Evolutionary conservation across 768 basidiomycete genomes (phyloP).

Genomic region (Suillus placidus): DNA sequence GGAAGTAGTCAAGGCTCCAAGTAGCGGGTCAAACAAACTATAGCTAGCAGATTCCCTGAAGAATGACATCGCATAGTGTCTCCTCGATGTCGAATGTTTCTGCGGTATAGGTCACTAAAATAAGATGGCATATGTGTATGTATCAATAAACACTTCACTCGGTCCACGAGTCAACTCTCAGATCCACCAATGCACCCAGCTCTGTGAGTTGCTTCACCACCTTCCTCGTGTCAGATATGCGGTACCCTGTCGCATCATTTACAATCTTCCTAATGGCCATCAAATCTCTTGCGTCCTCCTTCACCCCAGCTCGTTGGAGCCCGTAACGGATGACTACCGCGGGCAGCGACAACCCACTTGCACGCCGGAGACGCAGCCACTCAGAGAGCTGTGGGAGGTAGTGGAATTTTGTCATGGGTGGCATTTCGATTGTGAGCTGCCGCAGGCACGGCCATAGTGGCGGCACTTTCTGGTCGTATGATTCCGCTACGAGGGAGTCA

Average conservation of each 20-base stretch:
- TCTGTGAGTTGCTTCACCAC: neutral
- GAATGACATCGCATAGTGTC: neutral
- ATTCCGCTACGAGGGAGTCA: neutral
- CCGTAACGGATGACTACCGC: neutral
- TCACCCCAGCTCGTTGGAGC: neutral
- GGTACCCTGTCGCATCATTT: neutral
- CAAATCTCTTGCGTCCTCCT: conserved; percentile 1
- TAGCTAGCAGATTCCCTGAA: neutral
- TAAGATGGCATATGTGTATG: neutral
- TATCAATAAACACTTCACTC: neutral
- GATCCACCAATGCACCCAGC: neutral
- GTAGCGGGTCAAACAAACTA: too few species aligned
- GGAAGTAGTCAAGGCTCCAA: too few species aligned
- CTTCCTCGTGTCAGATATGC: neutral
- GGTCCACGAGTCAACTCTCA: neutral
- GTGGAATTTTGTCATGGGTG: neutral
- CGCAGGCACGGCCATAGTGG: neutral
- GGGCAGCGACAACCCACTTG: neutral
- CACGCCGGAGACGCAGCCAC: neutral
- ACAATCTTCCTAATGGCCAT: neutral
- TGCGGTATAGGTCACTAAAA: neutral
- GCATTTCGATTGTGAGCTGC: neutral
- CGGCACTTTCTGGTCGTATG: neutral
- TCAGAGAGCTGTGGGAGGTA: conserved; percentile 2
- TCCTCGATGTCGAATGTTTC: neutral